phyloP scores from a whole-genome alignment of 352 stramenopile species.

The Elongisporangium undulatum region DNA sequence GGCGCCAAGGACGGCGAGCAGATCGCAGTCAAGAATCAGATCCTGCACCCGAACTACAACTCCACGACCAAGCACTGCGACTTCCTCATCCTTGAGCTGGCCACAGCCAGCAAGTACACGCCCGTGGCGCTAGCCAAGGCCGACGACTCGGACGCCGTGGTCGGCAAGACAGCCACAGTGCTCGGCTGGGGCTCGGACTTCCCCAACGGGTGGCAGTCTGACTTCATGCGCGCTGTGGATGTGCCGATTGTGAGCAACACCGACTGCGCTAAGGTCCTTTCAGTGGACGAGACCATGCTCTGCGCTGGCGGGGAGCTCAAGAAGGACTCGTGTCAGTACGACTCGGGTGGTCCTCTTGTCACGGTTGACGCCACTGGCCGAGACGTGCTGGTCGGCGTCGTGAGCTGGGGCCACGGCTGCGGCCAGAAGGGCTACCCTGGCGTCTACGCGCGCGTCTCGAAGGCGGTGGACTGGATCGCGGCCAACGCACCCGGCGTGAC shows the following conservation, averaged over 20 bases:
- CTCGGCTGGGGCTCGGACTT: constrained; percentile 30
- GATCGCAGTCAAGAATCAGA: constrained; percentile 42
- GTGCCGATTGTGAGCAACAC: constrained; percentile 34
- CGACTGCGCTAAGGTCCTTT: constrained; percentile 5
- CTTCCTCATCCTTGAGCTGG: constrained; percentile 52
- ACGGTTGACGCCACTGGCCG: constrained; percentile 8
- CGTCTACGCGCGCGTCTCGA: constrained; percentile 17
- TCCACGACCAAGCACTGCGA: constrained; percentile 37
- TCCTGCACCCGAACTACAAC: constrained; percentile 40
- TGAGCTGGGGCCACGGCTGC: constrained; percentile 6
- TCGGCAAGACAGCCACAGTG: constrained; percentile 30
- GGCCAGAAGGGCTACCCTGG: constrained; percentile 5
- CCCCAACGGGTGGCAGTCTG: constrained; percentile 13
- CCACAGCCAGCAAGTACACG: constrained; percentile 22
- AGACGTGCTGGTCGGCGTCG: constrained; percentile 7
- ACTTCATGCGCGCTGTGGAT: constrained; percentile 32
- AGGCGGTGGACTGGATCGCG: constrained; percentile 10
- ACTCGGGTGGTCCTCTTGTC: constrained; percentile 13
- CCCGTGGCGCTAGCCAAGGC: constrained; percentile 25
- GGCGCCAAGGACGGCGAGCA: constrained; percentile 35
- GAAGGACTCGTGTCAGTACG: constrained; percentile 28
- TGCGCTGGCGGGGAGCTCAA: constrained; percentile 16
- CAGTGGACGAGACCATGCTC: constrained; percentile 8
- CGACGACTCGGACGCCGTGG: too few relatives aligned
- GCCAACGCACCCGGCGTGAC: constrained; percentile 6